Evolutionary conservation across 441 rosid species (phyloP), one percentile per base, ranked within the genome.

Genomic region (Populus hybrid): DNA sequence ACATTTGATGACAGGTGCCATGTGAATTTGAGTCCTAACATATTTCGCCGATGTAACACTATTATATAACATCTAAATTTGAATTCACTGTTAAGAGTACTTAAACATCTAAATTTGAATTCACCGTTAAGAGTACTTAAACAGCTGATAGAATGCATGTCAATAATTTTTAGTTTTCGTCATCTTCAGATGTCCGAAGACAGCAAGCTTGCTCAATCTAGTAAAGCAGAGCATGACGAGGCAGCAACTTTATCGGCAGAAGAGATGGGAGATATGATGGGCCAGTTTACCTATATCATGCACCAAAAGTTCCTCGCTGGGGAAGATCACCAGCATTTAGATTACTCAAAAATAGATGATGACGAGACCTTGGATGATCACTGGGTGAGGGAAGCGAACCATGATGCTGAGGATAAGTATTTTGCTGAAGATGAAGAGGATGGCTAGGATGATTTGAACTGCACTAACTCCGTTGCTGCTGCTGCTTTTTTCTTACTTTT

Each of bases 321-420:
- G 18, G 97, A 95, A 91, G 99, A 95, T 83, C 83, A 86, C 80
- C 86, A 86, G 82, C 92, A 93, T 85, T 82, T 92, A 40, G 99
- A 95, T 88, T 95, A 93, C 85, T 74, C 94, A 57, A 90, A 92
- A 87, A 92, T 95, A 78, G 97, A 95, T 67, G 84, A 87, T 0
- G 93, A 95, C 73, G 97, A 85, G 85, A 88, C 91, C 68, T 87
- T 95, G 76, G 99, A 95, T 83, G 99, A 95, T 86, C 99, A 93
- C 75, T 95, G 98, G 99, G 85, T 87, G 68, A 87, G 88, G 75
- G 97, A 95, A 84, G 90, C 86, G 76, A 86, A 85, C 50, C 86
- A 76, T 42, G 97, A 95, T 77, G 99, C 99, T 2, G 97, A 95
- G 84, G 99, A 93, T 67, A 92, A 88, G 84, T 95, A 93, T 85